Conservation (phyloP, 805 yeast species). For the Kuraishia cidri region DNA sequence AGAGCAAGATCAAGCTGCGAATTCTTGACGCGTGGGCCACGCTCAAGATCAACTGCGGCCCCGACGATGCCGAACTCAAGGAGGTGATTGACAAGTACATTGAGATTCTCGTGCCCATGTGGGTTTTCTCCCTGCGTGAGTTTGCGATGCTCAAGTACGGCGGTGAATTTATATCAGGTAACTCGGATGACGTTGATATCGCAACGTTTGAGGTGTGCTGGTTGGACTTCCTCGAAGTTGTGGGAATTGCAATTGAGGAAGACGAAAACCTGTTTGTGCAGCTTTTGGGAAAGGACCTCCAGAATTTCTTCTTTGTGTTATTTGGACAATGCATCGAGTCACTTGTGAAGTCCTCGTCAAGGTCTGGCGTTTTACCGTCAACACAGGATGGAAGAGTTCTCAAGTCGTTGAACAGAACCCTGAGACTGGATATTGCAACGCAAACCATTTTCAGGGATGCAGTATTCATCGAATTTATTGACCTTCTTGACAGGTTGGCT, state of each 20-base stretch:
- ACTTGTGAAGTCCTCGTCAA: slow-evolving; percentile 34
- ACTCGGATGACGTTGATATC: slow-evolving; percentile 34
- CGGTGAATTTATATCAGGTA: slow-evolving; percentile 18
- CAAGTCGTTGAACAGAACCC: slow-evolving; percentile 44
- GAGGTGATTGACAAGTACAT: slow-evolving; percentile 47
- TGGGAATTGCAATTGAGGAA: slow-evolving; percentile 53
- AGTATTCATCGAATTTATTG: slow-evolving; percentile 68
- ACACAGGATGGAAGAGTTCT: slow-evolving; percentile 24
- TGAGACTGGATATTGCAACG: slow-evolving; percentile 48
- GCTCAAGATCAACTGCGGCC: slow-evolving; percentile 25
- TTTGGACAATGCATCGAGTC: slow-evolving; percentile 81
- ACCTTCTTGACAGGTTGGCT: slow-evolving; percentile 64
- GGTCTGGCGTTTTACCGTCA: background rate
- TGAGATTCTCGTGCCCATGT: slow-evolving; percentile 56
- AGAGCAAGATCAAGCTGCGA: slow-evolving; percentile 47
- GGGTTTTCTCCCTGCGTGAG: slow-evolving; percentile 73
- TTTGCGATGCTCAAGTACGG: slow-evolving; percentile 58
- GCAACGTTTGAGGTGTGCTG: slow-evolving; percentile 51
- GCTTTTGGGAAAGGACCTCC: slow-evolving; percentile 46
- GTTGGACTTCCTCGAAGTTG: slow-evolving; percentile 70
- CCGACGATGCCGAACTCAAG: slow-evolving; percentile 33
- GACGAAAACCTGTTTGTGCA: slow-evolving; percentile 34
- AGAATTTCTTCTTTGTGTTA: slow-evolving; percentile 66
- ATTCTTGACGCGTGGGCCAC: slow-evolving; percentile 71
- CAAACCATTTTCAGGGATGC: slow-evolving; percentile 54